Conservation (phyloP, 441 rosid species). For the Mallotus repandus region DNA sequence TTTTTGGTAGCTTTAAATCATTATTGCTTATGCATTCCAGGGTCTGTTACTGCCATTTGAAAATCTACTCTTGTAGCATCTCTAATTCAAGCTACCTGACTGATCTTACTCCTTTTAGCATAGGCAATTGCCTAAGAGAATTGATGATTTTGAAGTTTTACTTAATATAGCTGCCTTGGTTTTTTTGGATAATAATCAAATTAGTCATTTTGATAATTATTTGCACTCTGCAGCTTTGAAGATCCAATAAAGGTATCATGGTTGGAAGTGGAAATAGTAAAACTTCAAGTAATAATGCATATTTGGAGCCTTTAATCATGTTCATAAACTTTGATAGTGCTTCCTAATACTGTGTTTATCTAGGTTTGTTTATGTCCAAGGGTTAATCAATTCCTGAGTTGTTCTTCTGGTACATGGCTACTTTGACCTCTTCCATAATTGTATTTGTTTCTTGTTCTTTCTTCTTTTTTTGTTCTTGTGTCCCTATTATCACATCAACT, state of each 20-base stretch:
- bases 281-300: conserved; percentile 59
- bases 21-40: conserved; percentile 1
- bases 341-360: not conserved
- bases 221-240: conserved; percentile 68
- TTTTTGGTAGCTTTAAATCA: too few relatives aligned
- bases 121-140: conserved; percentile 44
- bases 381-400: not conserved
- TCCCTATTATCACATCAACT: not conserved
- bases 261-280: conserved; percentile 81
- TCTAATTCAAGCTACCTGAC: conserved; percentile 62
- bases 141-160: conserved; percentile 39
- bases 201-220: conserved; percentile 55
- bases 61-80: conserved; percentile 82
- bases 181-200: conserved; percentile 45
- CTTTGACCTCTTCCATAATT: not conserved
- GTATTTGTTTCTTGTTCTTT: not conserved
- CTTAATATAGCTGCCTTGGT: conserved; percentile 58
- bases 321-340: not conserved
- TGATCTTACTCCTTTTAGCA: conserved; percentile 53
- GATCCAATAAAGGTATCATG: conserved; percentile 79
- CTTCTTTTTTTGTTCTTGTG: not conserved
- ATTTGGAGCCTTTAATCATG: not conserved
- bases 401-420: not conserved
- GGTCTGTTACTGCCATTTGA: conserved; percentile 71
- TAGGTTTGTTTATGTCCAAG: not conserved